Evolutionary conservation across 164 flowering plant species (phyloP), one percentile per base, ranked within the genome.

Genomic region (Brasenia schreberi): DNA sequence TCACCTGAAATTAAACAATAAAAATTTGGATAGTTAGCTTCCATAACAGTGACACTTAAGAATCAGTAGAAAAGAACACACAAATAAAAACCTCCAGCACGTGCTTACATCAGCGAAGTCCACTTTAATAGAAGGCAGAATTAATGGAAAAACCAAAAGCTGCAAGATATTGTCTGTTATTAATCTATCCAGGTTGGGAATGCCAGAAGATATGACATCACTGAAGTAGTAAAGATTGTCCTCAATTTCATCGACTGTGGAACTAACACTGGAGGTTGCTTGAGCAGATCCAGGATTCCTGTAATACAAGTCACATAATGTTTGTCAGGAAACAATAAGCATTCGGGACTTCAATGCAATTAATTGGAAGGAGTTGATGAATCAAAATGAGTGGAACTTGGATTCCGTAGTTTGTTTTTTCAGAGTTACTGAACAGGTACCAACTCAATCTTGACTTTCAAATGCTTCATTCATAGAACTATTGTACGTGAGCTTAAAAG

Each of bases 171-270:
- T 80, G 72, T 87, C 94, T 33, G 92, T 83, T 70, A 95, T 85
- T 73, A 90, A 75, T 78, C 80, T 88, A 73, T 86, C 97, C 71
- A 95, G 82, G 77, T 88, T 88, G 62, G 97, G 97, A 77, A 90
- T 81, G 19, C 99, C 99, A 63, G 97, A 89, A 70, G 99, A 95
- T 71, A 88, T 83, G 65, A 87, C 85, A 81, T 95, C 99, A 79
- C 96, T 95, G 69, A 88, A 76, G 74, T 92, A 92, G 78, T 88
- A 92, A 61, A 95, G 88, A 66, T 83, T 74, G 76, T 92, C 99
- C 79, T 95, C 99, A 73, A 95, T 89, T 76, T 87, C 99, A 77
- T 95, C 97, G 19, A 89, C 85, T 64, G 84, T 80, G 71, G 83
- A 73, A 74, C 79, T 69, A 74, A 89, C 74, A 60, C 67, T 66